Conservation (phyloP, 768 basidiomycete species). For the Suillus luteus region DNA sequence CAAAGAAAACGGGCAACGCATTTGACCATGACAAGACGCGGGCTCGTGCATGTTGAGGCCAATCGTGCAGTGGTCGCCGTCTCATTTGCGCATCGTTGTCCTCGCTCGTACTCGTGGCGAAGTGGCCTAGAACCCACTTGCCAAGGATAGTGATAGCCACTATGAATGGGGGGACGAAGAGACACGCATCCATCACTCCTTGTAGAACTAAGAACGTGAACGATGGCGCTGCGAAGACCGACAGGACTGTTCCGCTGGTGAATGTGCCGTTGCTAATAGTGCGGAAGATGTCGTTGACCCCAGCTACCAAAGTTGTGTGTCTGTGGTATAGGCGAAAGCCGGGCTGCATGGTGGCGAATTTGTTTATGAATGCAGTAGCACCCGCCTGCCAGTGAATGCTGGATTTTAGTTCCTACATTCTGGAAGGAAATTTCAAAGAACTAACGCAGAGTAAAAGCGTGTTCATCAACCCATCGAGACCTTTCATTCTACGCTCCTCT, state of each 20-base stretch:
- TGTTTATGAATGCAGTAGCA: not conserved
- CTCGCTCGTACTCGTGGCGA: not conserved
- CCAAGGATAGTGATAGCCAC: not conserved
- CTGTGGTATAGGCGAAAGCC: not conserved
- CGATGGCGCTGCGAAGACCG: constrained; percentile 6
- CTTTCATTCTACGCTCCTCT: constrained; percentile 2
- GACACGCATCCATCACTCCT: constrained; percentile 5
- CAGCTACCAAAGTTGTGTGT: not conserved
- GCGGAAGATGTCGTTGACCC: not conserved
- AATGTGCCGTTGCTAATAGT: not conserved
- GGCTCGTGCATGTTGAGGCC: not conserved
- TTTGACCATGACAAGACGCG: constrained; percentile 1
- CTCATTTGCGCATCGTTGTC: not conserved
- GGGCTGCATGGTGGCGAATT: not conserved
- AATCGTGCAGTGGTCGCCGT: not conserved
- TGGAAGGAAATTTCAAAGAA: not conserved
- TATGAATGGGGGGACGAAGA: not conserved
- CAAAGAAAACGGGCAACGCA: not conserved
- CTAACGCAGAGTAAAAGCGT: not conserved
- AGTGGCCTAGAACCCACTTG: constrained; percentile 4
- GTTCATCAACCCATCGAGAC: not conserved
- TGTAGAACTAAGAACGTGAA: not conserved
- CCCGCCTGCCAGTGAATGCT: not conserved
- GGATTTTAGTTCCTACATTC: not conserved
- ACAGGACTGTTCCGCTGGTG: not conserved